Base-by-base conservation (phyloP, 164 flowering plant species). In the Vitis cinerea region DNA sequence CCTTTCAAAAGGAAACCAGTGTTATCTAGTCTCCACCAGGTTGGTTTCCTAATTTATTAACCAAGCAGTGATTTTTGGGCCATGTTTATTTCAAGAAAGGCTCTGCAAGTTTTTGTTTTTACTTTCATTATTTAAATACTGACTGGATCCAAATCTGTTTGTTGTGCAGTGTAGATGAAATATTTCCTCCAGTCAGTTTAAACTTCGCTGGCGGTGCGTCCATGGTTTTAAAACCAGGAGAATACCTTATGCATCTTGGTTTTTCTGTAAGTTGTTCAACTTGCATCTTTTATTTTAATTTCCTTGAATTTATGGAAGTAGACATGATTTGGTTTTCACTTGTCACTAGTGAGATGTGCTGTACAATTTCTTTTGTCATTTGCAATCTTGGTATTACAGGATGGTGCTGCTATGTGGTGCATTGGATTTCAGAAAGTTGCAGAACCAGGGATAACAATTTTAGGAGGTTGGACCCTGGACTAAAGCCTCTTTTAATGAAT, bases 201-300 rank as follows among this genome's bases (percentile, higher is more conserved):
- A 85, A 88, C 69, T 88, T 88, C 75, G 88, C 80, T 31, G 89
- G 86, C 14, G 86, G 83, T 59, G 93, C 89, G 57, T 81, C 89
- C 48, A 79, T 87, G 87, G 37, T 74, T 27, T 79, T 87, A 63
- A 87, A 78, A 77, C 89, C 91, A 44, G 78, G 73, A 54, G 87
- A 87, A 23, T 87, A 87, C 69, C 86, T 87, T 56, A 60, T 78
- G 53, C 81, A 77, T 66, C 16, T 62, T 65, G 90, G 85, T 69
- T 77, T 77, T 71, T 50, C 73, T 68, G 92, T 88, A 73, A 83
- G 88, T 82, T 61, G 9, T 67, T 63, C 58, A 27, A 16, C 57
- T 49, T 53, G 17, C 64, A 16, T 10, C 52, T 61, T 30, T 61
- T 61, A 30, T 31, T 31, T 30, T 23, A n/a, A 6, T 10, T 1